phyloP scores from a whole-genome alignment of 306 rosid genomes.

The Betula pendula region DNA sequence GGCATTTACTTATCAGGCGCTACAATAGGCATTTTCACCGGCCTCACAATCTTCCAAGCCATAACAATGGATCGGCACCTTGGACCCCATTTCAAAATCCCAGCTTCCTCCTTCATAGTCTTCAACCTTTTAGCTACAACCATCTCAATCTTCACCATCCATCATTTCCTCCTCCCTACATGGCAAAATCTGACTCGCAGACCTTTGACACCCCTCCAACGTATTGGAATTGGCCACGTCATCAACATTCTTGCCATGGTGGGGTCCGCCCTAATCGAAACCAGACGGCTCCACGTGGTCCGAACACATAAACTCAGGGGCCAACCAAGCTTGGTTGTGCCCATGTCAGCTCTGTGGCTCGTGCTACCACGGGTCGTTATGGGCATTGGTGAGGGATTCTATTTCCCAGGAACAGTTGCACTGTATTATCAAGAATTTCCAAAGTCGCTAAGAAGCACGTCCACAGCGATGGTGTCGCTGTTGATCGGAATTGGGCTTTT shows the following conservation, averaged over 20 bases:
- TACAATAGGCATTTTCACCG: conserved; percentile 14
- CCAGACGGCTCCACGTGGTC: conserved; percentile 12
- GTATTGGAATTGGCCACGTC: conserved; percentile 29
- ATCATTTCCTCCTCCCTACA: conserved; percentile 5
- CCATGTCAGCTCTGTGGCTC: conserved; percentile 36
- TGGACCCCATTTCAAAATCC: conserved; percentile 29
- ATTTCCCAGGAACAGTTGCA: conserved; percentile 25
- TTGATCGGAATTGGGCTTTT: conserved; percentile 30
- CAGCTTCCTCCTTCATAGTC: conserved; percentile 25
- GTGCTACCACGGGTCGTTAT: conserved; percentile 3
- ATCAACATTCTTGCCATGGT: conserved; percentile 8
- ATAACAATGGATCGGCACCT: conserved; percentile 34
- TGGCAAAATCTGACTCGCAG: conserved; percentile 4
- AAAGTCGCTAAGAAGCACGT: conserved; percentile 27
- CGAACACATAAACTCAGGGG: background rate
- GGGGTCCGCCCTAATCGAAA: conserved; percentile 32
- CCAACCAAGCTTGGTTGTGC: conserved; percentile 11
- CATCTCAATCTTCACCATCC: conserved; percentile 28
- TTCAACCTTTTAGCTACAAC: conserved; percentile 33
- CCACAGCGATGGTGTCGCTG: conserved; percentile 35
- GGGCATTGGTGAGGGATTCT: conserved; percentile 32
- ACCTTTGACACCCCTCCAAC: conserved; percentile 25
- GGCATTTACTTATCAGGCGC: conserved; percentile 27
- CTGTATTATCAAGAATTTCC: conserved; percentile 34
- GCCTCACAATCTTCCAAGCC: conserved; percentile 30